A percentile compares a stretch with the other conserved stretches of the same genome.
phyloP scores from a whole-genome alignment of 805 yeast genomes.

The Myxozyma monticola region DNA sequence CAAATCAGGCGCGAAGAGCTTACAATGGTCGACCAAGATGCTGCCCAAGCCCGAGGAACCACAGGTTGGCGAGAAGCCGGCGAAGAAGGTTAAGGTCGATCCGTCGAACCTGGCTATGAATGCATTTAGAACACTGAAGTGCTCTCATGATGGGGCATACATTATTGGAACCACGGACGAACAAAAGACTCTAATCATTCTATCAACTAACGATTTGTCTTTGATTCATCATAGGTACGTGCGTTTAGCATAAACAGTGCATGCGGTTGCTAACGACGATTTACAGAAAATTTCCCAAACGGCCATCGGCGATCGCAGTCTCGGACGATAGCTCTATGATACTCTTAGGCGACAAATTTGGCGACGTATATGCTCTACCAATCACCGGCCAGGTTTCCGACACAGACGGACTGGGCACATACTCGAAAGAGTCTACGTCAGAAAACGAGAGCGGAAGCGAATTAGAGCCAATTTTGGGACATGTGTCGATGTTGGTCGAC shows the following conservation, averaged over 20 bases:
- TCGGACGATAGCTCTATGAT: constrained; percentile 53
- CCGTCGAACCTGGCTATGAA: constrained; percentile 46
- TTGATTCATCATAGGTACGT: constrained; percentile 4
- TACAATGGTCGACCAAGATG: constrained; percentile 6
- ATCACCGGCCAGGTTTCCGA: constrained; percentile 35
- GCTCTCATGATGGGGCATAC: constrained; percentile 54
- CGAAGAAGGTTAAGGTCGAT: constrained; percentile 22
- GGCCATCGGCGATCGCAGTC: constrained; percentile 81
- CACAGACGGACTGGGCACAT: constrained; percentile 33
- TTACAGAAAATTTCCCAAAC: constrained; percentile 68
- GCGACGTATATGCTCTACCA: constrained; percentile 77
- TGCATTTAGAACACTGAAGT: constrained; percentile 62
- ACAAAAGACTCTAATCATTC: constrained; percentile 75
- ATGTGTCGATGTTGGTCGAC: constrained; percentile 94
- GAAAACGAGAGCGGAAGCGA: constrained; percentile 21
- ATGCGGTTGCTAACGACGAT: neutral
- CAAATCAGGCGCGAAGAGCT: constrained; percentile 8
- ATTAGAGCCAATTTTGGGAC: constrained; percentile 79
- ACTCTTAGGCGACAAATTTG: constrained; percentile 89
- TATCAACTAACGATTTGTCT: constrained; percentile 37
- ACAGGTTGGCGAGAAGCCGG: too few species aligned
- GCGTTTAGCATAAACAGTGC: neutral
- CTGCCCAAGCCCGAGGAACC: constrained; percentile 2
- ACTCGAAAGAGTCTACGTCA: constrained; percentile 12
- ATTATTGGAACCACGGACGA: constrained; percentile 75